These are phyloP conservation scores for Begonia peltatifolia DNA, from an alignment of 306 rosid genomes.

Conservation along the genomic window DNA sequence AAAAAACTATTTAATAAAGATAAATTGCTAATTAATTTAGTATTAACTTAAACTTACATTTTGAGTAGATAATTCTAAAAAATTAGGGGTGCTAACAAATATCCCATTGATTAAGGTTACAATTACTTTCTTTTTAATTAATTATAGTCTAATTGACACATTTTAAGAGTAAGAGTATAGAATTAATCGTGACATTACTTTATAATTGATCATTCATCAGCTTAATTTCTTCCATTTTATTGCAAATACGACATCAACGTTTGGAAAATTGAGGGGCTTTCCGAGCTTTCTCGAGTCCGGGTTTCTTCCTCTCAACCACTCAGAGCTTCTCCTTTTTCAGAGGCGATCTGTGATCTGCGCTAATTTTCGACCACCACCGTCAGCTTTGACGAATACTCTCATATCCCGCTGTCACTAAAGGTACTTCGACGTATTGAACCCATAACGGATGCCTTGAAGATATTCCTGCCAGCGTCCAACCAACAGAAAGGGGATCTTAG, in stretches of 20 bases:
- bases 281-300: conserved; percentile 94
- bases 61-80: no score
- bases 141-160: no score
- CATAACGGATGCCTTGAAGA: conserved; percentile 91
- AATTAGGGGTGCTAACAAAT: no score
- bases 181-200: no score
- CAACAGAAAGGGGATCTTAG: conserved; percentile 1
- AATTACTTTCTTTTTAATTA: no score
- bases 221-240: no score
- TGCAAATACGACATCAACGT: conserved; percentile 36
- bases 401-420: conserved; percentile 64
- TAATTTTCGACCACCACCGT: conserved; percentile 93
- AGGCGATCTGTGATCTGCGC: conserved; percentile 63
- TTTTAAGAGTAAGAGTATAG: no score
- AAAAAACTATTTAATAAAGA: no score
- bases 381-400: conserved; percentile 72
- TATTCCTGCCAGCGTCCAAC: conserved; percentile 45
- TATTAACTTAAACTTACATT: no score
- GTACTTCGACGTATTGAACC: conserved; percentile 74
- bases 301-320: conserved; percentile 94
- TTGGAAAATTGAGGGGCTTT: conserved; percentile 97
- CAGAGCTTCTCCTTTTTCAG: conserved; percentile 80
- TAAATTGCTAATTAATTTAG: no score
- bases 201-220: no score
- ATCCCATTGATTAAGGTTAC: no score